Evolutionary conservation across 1,139 yeast species (phyloP).

Genomic region (Yamadazyma taylorii): DNA sequence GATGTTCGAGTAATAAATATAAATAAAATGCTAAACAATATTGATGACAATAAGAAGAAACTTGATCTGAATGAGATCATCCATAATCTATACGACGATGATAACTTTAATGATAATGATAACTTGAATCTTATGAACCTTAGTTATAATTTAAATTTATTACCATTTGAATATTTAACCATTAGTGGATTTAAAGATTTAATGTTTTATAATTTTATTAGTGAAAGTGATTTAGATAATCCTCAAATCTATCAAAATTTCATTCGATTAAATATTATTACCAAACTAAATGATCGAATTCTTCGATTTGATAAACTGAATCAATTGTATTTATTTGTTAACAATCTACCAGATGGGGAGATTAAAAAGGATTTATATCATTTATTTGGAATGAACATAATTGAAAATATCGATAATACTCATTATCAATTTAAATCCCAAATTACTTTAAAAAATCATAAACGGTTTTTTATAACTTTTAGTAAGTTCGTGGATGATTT

Average conservation of each 20-base stretch:
- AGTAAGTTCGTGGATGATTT: conserved; percentile 15
- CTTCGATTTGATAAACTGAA: conserved; percentile 11
- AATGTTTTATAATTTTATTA: conserved; percentile 15
- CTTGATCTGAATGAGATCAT: conserved; percentile 4
- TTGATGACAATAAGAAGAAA: neutral
- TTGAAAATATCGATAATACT: conserved; percentile 6
- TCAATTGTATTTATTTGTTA: conserved; percentile 11
- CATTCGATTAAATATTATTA: conserved; percentile 10
- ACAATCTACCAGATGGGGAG: conserved; percentile 16
- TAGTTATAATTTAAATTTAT: conserved; percentile 10
- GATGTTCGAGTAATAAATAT: conserved; percentile 11
- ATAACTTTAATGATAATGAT: conserved; percentile 5
- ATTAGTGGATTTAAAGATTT: conserved; percentile 11
- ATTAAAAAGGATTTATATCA: conserved; percentile 18
- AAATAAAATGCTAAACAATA: conserved; percentile 5
- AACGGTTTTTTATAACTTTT: conserved; percentile 16
- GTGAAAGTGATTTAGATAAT: conserved; percentile 20
- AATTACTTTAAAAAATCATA: conserved; percentile 9
- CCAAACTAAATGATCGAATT: conserved; percentile 6
- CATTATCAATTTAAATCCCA: conserved; percentile 10
- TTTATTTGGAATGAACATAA: conserved; percentile 18
- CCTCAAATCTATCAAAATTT: conserved; percentile 19
- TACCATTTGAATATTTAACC: conserved; percentile 18
- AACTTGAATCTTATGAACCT: neutral
- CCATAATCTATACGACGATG: too few species aligned